phyloP scores from a whole-genome alignment of 2,329 filamentous ascomycete genomes.

The Ilyonectria sp. region DNA sequence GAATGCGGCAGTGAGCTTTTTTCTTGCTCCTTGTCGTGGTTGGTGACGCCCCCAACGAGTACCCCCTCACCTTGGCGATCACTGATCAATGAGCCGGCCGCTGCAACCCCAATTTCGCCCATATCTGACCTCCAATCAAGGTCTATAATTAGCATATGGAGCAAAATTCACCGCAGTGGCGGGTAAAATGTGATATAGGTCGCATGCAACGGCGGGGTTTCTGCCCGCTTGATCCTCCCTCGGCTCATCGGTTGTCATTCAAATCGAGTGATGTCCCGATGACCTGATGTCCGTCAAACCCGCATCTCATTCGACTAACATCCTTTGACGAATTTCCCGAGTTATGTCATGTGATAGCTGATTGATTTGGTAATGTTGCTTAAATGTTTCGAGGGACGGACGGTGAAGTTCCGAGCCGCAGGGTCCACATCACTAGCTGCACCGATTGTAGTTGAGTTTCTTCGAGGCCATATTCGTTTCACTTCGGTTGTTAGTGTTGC shows the following conservation, averaged over 20 bases:
- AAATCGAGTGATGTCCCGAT: neutral
- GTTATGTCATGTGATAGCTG: neutral
- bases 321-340: neutral
- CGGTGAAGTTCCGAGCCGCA: no score
- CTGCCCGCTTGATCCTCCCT: neutral
- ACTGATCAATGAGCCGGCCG: neutral
- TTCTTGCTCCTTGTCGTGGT: constrained; percentile 18
- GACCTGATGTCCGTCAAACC: neutral
- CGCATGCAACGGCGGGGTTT: constrained; percentile 13
- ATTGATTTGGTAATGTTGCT: neutral
- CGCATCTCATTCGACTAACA: neutral
- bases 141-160: constrained; percentile 26
- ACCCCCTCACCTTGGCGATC: constrained; percentile 22
- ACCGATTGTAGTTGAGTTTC: no score
- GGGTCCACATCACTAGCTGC: no score
- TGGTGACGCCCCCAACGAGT: constrained; percentile 3
- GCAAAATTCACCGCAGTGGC: constrained; percentile 3
- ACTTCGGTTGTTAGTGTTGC: no score
- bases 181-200: neutral
- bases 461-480: no score
- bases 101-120: constrained; percentile 28
- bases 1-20: constrained; percentile 26
- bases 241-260: neutral
- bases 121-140: constrained; percentile 21
- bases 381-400: neutral